A percentile compares a stretch with the other conserved stretches of the same genome.
These are phyloP conservation scores for Leccinum ponderosum DNA, from an alignment of 1,284 basidiomycete species.

Conservation along the genomic window DNA sequence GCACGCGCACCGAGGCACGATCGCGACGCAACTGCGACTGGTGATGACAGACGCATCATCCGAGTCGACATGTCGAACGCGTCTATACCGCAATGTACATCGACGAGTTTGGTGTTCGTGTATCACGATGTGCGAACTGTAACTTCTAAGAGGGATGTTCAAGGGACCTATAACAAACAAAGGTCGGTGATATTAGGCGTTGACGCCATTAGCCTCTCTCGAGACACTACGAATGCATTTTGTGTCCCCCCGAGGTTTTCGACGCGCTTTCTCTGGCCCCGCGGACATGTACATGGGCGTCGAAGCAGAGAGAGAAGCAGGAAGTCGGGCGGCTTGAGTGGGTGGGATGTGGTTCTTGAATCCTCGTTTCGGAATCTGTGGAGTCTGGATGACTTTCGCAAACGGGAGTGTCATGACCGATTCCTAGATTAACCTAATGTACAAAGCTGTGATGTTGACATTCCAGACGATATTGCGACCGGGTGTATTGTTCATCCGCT, in stretches of 20 bases:
- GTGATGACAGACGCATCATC: not conserved
- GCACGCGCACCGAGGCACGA: not conserved
- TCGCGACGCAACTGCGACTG: not conserved
- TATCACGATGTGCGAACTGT: not conserved
- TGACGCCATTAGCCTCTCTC: not conserved
- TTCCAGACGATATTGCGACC: slow-evolving; percentile 1
- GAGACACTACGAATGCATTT: not conserved
- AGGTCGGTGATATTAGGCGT: not conserved
- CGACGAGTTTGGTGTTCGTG: not conserved
- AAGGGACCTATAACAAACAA: not conserved
- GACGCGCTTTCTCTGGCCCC: slow-evolving; percentile 1
- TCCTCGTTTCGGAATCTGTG: not conserved
- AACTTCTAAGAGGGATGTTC: no score
- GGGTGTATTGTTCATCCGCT: not conserved
- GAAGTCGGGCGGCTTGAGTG: not conserved
- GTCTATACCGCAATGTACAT: not conserved
- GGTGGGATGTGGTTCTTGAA: not conserved
- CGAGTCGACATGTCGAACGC: not conserved
- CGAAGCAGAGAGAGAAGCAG: not conserved
- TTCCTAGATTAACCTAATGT: not conserved
- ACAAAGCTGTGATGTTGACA: not conserved
- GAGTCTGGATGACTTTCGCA: not conserved
- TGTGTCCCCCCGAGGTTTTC: not conserved
- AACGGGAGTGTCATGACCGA: not conserved
- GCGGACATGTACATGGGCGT: slow-evolving; percentile 6